A percentile compares a stretch with the other conserved stretches of the same genome.
Conservation (phyloP, 2,329 filamentous ascomycete species). For the Fusarium odoratissimum region DNA sequence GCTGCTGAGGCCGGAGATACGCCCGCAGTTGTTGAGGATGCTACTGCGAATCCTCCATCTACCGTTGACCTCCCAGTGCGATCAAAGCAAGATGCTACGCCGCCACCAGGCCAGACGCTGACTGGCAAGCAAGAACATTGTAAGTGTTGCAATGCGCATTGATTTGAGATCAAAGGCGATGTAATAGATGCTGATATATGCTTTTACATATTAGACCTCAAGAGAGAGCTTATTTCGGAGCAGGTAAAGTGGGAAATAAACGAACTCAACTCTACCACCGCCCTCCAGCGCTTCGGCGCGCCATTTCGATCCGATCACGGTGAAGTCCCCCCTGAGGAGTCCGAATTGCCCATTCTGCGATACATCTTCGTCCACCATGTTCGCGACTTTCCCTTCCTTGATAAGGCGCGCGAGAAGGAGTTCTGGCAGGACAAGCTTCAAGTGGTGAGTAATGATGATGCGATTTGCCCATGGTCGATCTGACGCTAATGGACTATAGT, state of each 20-base stretch:
- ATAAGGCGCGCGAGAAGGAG: conserved; percentile 97
- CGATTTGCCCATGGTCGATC: background rate
- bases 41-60: conserved; percentile 26
- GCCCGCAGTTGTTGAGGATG: conserved; percentile 38
- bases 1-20: conserved; percentile 43
- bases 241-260: conserved; percentile 92
- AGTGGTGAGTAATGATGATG: conserved; percentile 70
- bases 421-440: conserved; percentile 99
- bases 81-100: conserved; percentile 45
- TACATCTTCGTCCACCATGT: conserved; percentile 99
- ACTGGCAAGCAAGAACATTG: conserved; percentile 99
- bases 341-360: conserved; percentile 89
- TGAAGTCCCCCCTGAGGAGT: conserved; percentile 92
- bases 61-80: conserved; percentile 48
- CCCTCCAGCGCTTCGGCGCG: conserved; percentile 92
- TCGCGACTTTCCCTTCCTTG: conserved; percentile 96
- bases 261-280: conserved; percentile 94
- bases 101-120: conserved; percentile 64
- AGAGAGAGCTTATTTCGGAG: conserved; percentile 90
- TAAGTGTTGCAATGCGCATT: conserved; percentile 57
- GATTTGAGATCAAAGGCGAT: background rate
- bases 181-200: conserved; percentile 25
- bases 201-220: conserved; percentile 72
- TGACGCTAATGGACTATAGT: conserved; percentile 62
- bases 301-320: conserved; percentile 94